These are phyloP conservation scores for Desmodesmus armatus DNA, from an alignment of 139 green algal genomes.

Conservation along the genomic window DNA sequence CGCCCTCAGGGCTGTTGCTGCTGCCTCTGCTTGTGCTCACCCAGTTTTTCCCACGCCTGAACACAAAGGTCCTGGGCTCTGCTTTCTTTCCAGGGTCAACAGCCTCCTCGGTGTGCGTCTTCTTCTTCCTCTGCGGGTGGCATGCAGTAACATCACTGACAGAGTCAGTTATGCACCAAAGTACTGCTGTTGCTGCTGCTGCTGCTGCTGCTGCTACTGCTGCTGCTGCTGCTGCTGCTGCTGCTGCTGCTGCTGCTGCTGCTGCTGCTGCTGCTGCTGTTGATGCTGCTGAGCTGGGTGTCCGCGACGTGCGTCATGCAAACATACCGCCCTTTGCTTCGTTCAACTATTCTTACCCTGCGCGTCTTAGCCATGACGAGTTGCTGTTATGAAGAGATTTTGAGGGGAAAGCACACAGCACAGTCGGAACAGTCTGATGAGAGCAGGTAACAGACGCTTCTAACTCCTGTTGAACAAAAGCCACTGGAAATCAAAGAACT, in stretches of 20 bases:
- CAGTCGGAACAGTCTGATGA: neutral
- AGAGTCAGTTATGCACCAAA: neutral
- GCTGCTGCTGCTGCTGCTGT: neutral
- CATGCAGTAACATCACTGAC: neutral
- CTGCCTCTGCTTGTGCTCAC: slow-evolving; percentile 8
- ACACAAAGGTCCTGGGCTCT: slow-evolving; percentile 88
- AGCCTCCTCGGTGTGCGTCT: slow-evolving; percentile 73
- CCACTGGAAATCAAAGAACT: too few relatives aligned
- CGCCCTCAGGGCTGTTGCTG: neutral
- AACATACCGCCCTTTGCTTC: neutral
- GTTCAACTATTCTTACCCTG: neutral
- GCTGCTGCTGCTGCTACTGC: neutral
- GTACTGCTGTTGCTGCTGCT: neutral
- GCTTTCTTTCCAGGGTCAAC: slow-evolving; percentile 73
- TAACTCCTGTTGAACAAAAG: neutral
- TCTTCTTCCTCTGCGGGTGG: slow-evolving; percentile 25
- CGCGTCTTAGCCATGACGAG: slow-evolving; percentile 15
- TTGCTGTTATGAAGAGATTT: neutral
- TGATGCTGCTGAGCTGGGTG: neutral
- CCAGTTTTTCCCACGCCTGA: slow-evolving; percentile 59
- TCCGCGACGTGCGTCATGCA: neutral
- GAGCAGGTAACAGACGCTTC: neutral
- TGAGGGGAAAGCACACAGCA: neutral
- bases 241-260: neutral
- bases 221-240: neutral